Evolutionary conservation across 345 rosid genomes (phyloP).

Genomic region (Linum usitatissimum): DNA sequence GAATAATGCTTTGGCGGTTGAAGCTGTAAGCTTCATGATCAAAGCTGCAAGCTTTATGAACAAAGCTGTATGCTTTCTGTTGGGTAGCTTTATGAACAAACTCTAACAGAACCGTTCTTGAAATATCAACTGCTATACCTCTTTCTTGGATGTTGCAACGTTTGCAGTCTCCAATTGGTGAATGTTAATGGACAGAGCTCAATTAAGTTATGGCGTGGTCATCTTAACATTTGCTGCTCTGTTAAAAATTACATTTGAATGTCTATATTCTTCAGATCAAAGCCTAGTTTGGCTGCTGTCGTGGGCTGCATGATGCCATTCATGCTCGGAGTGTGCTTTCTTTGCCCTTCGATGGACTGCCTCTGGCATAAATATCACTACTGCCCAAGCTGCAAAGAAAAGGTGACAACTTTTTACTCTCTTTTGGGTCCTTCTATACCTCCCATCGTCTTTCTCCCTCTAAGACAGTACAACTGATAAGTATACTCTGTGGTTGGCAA

Average conservation of each 20-base stretch:
- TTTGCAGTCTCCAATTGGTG: neutral
- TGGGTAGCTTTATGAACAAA: too few species aligned
- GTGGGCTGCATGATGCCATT: slow-evolving; percentile 96
- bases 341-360: slow-evolving; percentile 90
- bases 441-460: neutral
- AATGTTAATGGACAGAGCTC: neutral
- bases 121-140: too few species aligned
- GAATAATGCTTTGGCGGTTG: too few species aligned
- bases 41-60: too few species aligned
- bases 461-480: neutral
- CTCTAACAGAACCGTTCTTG: too few species aligned
- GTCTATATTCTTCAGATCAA: slow-evolving; percentile 42
- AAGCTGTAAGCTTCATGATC: too few species aligned
- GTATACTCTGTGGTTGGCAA: slow-evolving; percentile 10
- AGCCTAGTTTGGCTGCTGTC: slow-evolving; percentile 78
- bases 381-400: slow-evolving; percentile 68
- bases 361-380: slow-evolving; percentile 96
- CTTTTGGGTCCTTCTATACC: neutral
- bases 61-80: too few species aligned
- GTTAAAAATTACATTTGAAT: neutral
- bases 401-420: slow-evolving; percentile 23
- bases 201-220: neutral
- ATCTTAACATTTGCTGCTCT: neutral
- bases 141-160: too few species aligned
- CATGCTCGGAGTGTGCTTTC: slow-evolving; percentile 85